Evolutionary conservation across 2,329 filamentous ascomycete species (phyloP).

Genomic region (Chrysoporthe deuterocubensis): DNA sequence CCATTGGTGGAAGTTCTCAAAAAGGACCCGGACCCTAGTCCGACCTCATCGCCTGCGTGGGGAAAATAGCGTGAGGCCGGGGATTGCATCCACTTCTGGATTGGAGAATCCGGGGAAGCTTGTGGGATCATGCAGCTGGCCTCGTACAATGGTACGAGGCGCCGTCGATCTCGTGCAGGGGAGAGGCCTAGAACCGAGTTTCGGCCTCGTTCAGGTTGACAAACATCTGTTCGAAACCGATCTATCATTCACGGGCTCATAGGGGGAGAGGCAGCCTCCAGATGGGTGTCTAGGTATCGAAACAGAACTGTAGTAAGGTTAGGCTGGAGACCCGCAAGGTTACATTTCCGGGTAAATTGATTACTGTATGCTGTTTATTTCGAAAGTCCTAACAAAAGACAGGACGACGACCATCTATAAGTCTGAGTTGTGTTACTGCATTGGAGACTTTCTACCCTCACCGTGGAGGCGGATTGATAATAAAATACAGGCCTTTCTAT

Average conservation of each 20-base stretch:
- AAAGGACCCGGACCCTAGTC: not conserved
- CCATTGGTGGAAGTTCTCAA: conserved; percentile 28
- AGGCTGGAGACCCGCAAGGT: not conserved
- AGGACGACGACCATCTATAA: too few relatives aligned
- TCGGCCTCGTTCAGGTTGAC: not conserved
- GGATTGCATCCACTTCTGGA: conserved; percentile 8
- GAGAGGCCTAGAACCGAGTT: not conserved
- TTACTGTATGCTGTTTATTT: too few relatives aligned
- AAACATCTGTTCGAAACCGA: not conserved
- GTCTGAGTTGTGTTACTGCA: too few relatives aligned
- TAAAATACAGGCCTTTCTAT: too few relatives aligned
- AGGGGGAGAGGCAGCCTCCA: not conserved
- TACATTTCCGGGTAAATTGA: too few relatives aligned
- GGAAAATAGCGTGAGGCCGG: conserved; percentile 5
- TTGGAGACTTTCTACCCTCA: too few relatives aligned
- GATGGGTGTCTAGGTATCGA: too few relatives aligned
- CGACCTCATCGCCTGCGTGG: not conserved
- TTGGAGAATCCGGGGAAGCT: conserved; percentile 26
- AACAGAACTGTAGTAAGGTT: not conserved
- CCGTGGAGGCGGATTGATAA: too few relatives aligned
- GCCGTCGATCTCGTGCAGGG: not conserved
- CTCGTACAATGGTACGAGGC: conserved; percentile 6
- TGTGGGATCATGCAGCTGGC: conserved; percentile 12
- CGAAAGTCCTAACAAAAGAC: too few relatives aligned
- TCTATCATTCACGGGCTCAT: not conserved